Evolutionary conservation across 495 filamentous ascomycete genomes (phyloP).

Genomic region (Diplogelasinospora grovesii): DNA sequence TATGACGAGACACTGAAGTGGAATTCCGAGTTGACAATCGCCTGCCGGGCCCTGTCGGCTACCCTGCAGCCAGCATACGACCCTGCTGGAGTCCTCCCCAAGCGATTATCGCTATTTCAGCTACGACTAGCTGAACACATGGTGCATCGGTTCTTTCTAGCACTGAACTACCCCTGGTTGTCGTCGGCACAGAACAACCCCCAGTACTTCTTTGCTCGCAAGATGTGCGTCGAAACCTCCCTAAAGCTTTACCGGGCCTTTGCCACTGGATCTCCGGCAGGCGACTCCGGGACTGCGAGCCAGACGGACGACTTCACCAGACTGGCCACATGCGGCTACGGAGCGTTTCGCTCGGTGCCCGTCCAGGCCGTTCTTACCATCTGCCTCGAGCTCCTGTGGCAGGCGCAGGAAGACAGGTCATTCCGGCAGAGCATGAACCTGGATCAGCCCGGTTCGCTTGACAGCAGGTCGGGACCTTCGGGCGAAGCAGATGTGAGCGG

Average conservation of each 20-base stretch:
- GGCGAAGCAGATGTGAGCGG: constrained; percentile 21
- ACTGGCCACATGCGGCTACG: constrained; percentile 38
- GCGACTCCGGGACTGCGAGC: constrained; percentile 13
- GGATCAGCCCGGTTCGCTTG: constrained; percentile 14
- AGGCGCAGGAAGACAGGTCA: constrained; percentile 45
- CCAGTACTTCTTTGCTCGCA: constrained; percentile 39
- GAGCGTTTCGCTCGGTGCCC: constrained; percentile 38
- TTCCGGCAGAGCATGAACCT: constrained; percentile 33
- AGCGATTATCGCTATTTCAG: constrained; percentile 30
- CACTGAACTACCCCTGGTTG: constrained; percentile 38
- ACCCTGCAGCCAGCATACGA: constrained; percentile 28
- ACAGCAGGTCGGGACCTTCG: constrained; percentile 13
- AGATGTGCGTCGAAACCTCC: constrained; percentile 38
- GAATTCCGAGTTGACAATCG: constrained; percentile 29
- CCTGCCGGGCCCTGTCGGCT: constrained; percentile 24
- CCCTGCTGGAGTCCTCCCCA: constrained; percentile 26
- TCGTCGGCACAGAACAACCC: constrained; percentile 29
- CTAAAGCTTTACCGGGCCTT: constrained; percentile 35
- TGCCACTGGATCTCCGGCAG: constrained; percentile 15
- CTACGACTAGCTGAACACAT: constrained; percentile 32
- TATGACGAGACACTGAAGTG: constrained; percentile 33
- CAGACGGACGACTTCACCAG: constrained; percentile 33
- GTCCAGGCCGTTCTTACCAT: constrained; percentile 42
- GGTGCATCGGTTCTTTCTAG: constrained; percentile 51
- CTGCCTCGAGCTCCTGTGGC: constrained; percentile 41